phyloP scores from a whole-genome alignment of 2,329 filamentous ascomycete species.

The Penicillium psychrosexuale region DNA sequence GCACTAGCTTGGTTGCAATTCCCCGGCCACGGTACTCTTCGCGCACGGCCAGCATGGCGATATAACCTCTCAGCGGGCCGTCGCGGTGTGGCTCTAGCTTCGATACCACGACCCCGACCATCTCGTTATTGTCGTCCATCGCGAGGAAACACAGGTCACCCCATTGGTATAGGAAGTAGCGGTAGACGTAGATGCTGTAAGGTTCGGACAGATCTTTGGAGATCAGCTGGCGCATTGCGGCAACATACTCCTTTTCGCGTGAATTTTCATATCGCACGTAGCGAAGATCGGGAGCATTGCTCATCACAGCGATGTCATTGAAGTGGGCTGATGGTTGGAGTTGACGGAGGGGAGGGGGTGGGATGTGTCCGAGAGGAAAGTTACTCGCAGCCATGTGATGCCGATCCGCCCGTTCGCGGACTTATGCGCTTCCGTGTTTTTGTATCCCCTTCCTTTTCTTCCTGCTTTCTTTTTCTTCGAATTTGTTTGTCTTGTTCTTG shows the following conservation, averaged over 20 bases:
- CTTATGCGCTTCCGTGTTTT: slow-evolving; percentile 9
- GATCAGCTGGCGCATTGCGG: slow-evolving; percentile 86
- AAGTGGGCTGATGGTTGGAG: slow-evolving; percentile 8
- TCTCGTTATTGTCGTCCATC: slow-evolving; percentile 50
- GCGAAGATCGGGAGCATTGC: slow-evolving; percentile 41
- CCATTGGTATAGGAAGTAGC: slow-evolving; percentile 98
- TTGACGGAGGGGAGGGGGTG: neutral
- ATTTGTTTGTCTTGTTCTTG: neutral
- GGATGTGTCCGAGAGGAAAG: neutral
- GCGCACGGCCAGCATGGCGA: slow-evolving; percentile 95
- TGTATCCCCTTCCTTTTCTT: slow-evolving; percentile 4
- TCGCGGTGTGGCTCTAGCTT: slow-evolving; percentile 89
- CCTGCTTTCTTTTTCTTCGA: neutral
- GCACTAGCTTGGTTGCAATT: slow-evolving; percentile 85
- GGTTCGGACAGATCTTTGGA: slow-evolving; percentile 95
- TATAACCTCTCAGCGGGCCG: slow-evolving; percentile 87
- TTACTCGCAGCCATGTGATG: slow-evolving; percentile 24
- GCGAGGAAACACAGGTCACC: slow-evolving; percentile 91
- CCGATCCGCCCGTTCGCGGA: slow-evolving; percentile 19
- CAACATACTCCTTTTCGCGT: slow-evolving; percentile 66
- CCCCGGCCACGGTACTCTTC: slow-evolving; percentile 76
- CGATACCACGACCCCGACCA: slow-evolving; percentile 89
- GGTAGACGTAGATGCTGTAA: slow-evolving; percentile 98
- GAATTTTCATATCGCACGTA: slow-evolving; percentile 60
- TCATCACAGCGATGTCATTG: slow-evolving; percentile 29